Percentiles rank a stretch among this genome's conserved stretches.
Conservation (phyloP, 768 basidiomycete genomes). For the Calocybe cyanea region DNA sequence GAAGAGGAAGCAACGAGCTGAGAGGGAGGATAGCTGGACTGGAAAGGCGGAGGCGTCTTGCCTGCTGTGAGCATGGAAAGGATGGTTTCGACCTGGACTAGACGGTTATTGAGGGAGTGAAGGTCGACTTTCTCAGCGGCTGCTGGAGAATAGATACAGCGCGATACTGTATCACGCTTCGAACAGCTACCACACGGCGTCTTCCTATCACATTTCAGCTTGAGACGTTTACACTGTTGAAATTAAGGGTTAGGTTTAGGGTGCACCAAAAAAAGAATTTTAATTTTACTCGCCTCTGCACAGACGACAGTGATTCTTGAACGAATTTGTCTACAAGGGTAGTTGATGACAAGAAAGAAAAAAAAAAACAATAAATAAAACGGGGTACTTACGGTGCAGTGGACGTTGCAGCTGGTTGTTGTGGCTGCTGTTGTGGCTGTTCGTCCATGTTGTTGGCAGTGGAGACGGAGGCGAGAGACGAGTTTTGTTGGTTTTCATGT, state of each 20-base stretch:
- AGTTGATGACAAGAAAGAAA: neutral
- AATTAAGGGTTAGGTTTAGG: constrained; percentile 2
- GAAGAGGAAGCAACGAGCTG: constrained; percentile 12
- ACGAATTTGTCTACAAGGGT: constrained; percentile 52
- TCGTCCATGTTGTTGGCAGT: constrained; percentile 17
- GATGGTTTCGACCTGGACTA: constrained; percentile 64
- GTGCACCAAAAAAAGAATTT: constrained; percentile 2
- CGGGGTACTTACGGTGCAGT: constrained; percentile 22
- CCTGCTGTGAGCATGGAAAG: constrained; percentile 47
- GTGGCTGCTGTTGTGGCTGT: constrained; percentile 3
- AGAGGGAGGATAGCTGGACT: constrained; percentile 31
- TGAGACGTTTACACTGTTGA: constrained; percentile 78
- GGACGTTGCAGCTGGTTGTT: constrained; percentile 3
- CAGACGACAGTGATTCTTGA: constrained; percentile 79
- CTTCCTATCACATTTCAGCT: constrained; percentile 80
- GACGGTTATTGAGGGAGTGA: constrained; percentile 78
- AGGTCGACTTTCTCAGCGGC: constrained; percentile 87
- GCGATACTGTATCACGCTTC: constrained; percentile 70
- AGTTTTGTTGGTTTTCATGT: constrained; percentile 14
- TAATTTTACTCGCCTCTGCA: constrained; percentile 52
- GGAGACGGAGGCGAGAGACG: constrained; percentile 8
- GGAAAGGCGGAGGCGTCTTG: constrained; percentile 30
- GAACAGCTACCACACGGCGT: constrained; percentile 75
- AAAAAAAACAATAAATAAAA: neutral
- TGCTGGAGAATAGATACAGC: constrained; percentile 77